A percentile compares a stretch with the other conserved stretches of the same genome.
These are phyloP conservation scores for Colletotrichum destructivum DNA, from an alignment of 2,329 filamentous ascomycete species.

Conservation along the genomic window DNA sequence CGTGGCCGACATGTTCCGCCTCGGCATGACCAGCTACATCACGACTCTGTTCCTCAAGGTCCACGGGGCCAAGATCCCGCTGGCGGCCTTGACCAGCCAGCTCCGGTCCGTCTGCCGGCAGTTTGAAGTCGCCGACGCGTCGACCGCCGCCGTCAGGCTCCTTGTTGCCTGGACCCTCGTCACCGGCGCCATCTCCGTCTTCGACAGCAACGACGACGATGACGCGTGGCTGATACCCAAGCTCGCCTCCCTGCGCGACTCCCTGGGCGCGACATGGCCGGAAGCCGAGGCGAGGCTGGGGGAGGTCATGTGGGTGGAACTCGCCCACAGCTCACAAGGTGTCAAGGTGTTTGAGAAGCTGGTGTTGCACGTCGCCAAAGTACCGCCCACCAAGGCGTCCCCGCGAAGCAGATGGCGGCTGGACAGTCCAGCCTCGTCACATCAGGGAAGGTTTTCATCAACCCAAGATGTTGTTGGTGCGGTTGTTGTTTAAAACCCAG, in stretches of 20 bases:
- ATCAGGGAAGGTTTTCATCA: not conserved
- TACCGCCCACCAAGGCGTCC: not conserved
- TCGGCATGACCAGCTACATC: conserved; percentile 51
- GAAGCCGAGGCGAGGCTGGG: conserved; percentile 44
- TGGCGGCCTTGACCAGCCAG: conserved; percentile 14
- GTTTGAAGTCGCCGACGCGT: conserved; percentile 8
- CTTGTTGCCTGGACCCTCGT: conserved; percentile 46
- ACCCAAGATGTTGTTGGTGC: not conserved
- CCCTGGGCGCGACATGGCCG: conserved; percentile 42
- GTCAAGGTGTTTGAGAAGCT: conserved; percentile 35
- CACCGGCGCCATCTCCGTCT: conserved; percentile 46
- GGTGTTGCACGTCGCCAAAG: conserved; percentile 19
- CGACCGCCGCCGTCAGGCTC: conserved; percentile 44
- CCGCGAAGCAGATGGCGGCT: too few relatives aligned
- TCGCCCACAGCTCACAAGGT: conserved; percentile 46
- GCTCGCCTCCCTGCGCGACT: conserved; percentile 35
- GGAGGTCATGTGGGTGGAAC: conserved; percentile 48
- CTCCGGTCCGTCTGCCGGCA: not conserved
- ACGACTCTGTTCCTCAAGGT: conserved; percentile 49
- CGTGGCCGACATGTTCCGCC: conserved; percentile 37
- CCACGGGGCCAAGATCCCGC: conserved; percentile 39
- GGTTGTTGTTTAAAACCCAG: too few relatives aligned
- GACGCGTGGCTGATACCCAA: conserved; percentile 47
- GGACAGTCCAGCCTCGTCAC: too few relatives aligned
- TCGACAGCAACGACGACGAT: conserved; percentile 21